phyloP scores from a whole-genome alignment of 2,329 filamentous ascomycete species.

The Sordariomycetes sp. region DNA sequence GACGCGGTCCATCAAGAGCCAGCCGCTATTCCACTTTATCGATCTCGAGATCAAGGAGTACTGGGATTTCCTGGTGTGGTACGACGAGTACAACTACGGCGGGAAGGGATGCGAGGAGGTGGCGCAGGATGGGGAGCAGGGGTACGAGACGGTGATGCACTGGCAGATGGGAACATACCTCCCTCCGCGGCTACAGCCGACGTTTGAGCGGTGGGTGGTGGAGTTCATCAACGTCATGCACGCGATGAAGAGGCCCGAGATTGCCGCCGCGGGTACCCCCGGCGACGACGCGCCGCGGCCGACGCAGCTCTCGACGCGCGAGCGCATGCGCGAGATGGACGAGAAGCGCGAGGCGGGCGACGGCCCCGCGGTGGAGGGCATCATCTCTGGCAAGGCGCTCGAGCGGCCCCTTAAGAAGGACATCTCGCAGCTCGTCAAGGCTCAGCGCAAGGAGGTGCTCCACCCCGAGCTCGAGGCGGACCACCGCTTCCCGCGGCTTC shows the following conservation, averaged over 20 bases:
- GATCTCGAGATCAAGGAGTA: constrained; percentile 97
- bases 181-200: constrained; percentile 63
- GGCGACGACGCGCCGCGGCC: constrained; percentile 24
- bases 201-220: constrained; percentile 85
- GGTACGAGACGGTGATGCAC: constrained; percentile 87
- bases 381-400: constrained; percentile 68
- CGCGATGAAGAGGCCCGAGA: constrained; percentile 56
- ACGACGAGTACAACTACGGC: constrained; percentile 97
- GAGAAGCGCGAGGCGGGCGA: constrained; percentile 2
- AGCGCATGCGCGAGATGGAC: constrained; percentile 41
- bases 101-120: constrained; percentile 74
- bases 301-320: constrained; percentile 46
- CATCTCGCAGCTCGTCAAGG: constrained; percentile 65
- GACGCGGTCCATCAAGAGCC: constrained; percentile 89
- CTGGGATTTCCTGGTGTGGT: constrained; percentile 99
- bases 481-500: constrained; percentile 73
- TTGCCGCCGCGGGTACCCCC: constrained; percentile 22
- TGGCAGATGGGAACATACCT: constrained; percentile 94
- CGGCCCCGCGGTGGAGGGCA: constrained; percentile 18
- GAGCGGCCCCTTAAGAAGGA: constrained; percentile 86
- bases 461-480: constrained; percentile 80
- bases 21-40: constrained; percentile 92
- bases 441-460: constrained; percentile 77
- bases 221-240: constrained; percentile 97
- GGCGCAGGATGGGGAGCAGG: constrained; percentile 31